These are phyloP conservation scores for Colletotrichum higginsianum DNA, from an alignment of 2,329 filamentous ascomycete species.

Conservation along the genomic window DNA sequence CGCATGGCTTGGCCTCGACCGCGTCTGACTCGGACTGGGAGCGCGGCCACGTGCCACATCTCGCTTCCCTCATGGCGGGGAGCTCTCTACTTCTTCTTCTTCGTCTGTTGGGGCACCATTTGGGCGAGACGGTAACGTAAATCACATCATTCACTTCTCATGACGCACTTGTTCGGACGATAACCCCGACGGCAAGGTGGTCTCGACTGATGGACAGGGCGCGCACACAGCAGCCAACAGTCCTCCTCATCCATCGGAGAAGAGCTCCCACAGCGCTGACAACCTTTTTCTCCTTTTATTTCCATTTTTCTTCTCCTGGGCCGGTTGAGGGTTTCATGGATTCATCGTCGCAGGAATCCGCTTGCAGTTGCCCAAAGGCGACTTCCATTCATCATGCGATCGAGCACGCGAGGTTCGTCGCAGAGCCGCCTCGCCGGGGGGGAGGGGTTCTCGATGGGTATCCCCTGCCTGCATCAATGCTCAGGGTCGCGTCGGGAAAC, in stretches of 20 bases:
- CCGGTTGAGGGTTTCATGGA: background rate
- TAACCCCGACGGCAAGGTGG: background rate
- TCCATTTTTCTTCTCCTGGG: background rate
- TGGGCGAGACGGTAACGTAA: too few relatives aligned
- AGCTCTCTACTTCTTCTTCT: background rate
- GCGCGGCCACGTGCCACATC: background rate
- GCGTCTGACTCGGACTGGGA: slow-evolving; percentile 20
- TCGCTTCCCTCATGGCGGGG: background rate
- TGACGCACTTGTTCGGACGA: background rate
- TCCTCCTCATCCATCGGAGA: too few relatives aligned
- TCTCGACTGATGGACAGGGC: background rate
- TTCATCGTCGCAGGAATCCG: background rate
- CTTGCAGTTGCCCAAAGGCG: background rate
- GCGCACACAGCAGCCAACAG: background rate
- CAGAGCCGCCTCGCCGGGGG: background rate
- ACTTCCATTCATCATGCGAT: background rate
- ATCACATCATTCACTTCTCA: background rate
- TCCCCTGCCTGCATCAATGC: background rate
- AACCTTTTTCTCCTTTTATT: too few relatives aligned
- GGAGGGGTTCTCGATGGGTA: background rate
- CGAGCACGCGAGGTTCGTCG: background rate
- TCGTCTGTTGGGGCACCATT: too few relatives aligned
- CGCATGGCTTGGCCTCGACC: slow-evolving; percentile 8
- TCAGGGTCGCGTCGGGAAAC: background rate
- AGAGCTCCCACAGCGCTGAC: background rate